Evolutionary conservation across 495 filamentous ascomycete species (phyloP), one percentile per base, ranked within the genome.

Genomic region (Xylaria bambusicola): DNA sequence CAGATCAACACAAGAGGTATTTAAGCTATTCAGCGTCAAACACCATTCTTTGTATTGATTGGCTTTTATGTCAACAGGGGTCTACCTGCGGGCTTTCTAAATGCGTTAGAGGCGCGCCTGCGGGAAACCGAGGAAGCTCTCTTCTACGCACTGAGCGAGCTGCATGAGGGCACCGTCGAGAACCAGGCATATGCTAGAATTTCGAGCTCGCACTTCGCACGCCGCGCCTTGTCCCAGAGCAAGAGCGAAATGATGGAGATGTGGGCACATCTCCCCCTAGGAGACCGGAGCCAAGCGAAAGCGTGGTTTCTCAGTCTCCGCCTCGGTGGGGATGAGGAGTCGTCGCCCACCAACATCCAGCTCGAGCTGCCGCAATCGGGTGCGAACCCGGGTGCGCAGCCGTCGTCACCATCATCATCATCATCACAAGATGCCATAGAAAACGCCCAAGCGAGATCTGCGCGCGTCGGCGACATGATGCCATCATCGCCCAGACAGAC

Each of bases 111-210:
- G 46, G 29, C 46, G n/a, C 46, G 46, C 24, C 21, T 49, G 46
- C 46, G 46, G 8, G 46, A 49, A 29, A 49, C 26, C 1, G 46
- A 49, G 26, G 13, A 24, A 5, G 46, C 46, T 0, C 46, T 49
- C 15, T 49, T 49, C 26, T 49, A 49, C n/a, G 46, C 46, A 15
- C 46, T 49, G 23, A 49, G 46, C 21, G 46, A 49, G 46, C 46
- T 49, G 12, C 17, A 49, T 6, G 46, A 49, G 26, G 46, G 46
- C 26, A 33, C 1, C 46, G 6, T 31, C 3, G 46, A 49, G 46
- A 24, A n/a, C 15, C 46, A 26, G 10, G 26, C 46, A n/a, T 49
- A 49, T 31, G 7, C 46, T 26, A 26, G 46, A 10, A 24, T 33
- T 18, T 49, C 46, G 46, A 10, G 20, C 18, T 17, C 26, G 5